phyloP scores from a whole-genome alignment of 73 alveolate genomes.

The Tetrahymena elliotti region DNA sequence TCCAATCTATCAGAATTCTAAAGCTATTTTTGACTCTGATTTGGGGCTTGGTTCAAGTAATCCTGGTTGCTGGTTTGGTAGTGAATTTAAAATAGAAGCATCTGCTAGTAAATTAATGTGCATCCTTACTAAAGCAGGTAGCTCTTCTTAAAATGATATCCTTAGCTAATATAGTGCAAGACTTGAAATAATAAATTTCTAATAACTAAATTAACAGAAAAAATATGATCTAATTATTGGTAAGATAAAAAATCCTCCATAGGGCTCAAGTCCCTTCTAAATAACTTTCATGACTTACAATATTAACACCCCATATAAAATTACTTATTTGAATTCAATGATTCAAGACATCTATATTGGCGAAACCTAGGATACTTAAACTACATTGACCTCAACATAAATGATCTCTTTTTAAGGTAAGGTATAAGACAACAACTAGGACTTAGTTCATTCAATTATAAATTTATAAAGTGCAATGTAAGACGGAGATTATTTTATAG shows the following conservation, averaged over 20 bases:
- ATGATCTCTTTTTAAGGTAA: neutral
- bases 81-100: neutral
- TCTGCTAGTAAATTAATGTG: neutral
- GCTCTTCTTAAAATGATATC: neutral
- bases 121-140: neutral
- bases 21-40: neutral
- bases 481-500: neutral
- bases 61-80: neutral
- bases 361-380: neutral
- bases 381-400: neutral
- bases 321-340: neutral
- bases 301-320: neutral
- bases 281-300: neutral
- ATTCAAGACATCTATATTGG: neutral
- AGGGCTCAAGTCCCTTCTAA: neutral
- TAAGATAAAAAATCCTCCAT: neutral
- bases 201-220: neutral
- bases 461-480: neutral
- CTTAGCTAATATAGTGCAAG: neutral
- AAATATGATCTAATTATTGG: neutral
- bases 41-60: neutral
- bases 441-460: neutral
- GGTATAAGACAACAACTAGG: neutral
- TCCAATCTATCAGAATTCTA: neutral
- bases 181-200: neutral